Percentiles rank a stretch among this genome's conserved stretches.
These are phyloP conservation scores for Mycena belliarum DNA, from an alignment of 768 basidiomycete species.

Conservation along the genomic window DNA sequence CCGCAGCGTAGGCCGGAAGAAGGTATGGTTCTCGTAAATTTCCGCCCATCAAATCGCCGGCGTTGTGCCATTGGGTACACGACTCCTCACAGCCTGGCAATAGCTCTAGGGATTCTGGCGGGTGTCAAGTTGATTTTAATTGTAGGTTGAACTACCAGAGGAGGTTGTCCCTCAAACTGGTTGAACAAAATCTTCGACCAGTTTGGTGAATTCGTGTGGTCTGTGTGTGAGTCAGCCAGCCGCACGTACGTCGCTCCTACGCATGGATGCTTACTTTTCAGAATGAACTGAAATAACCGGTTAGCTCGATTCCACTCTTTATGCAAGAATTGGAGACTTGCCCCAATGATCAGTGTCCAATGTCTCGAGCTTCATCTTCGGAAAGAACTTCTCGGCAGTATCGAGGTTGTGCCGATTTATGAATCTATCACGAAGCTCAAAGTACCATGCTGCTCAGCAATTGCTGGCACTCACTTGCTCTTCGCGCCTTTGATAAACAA, in stretches of 20 bases:
- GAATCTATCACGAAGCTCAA: constrained; percentile 41
- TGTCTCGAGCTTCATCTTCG: constrained; percentile 57
- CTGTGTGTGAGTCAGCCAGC: not conserved
- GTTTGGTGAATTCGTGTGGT: constrained; percentile 12
- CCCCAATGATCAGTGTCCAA: constrained; percentile 90
- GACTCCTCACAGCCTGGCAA: no score
- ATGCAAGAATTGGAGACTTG: constrained; percentile 38
- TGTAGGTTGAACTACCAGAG: no score
- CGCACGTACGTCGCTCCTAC: not conserved
- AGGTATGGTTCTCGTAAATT: no score
- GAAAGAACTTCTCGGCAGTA: constrained; percentile 69
- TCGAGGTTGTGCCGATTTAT: constrained; percentile 74
- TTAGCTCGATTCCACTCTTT: not conserved
- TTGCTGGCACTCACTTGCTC: constrained; percentile 56
- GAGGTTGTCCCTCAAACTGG: no score
- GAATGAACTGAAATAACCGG: constrained; percentile 63
- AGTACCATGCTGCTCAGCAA: not conserved
- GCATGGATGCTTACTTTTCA: constrained; percentile 52
- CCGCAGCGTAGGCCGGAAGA: no score
- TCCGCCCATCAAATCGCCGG: no score
- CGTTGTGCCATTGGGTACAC: no score
- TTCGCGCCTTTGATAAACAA: constrained; percentile 79
- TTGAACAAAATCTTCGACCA: constrained; percentile 14
- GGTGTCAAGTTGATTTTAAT: no score
- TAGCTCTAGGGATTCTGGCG: no score